Base-by-base conservation (phyloP, 108 stramenopile species). In the Bacterosira constricta region DNA sequence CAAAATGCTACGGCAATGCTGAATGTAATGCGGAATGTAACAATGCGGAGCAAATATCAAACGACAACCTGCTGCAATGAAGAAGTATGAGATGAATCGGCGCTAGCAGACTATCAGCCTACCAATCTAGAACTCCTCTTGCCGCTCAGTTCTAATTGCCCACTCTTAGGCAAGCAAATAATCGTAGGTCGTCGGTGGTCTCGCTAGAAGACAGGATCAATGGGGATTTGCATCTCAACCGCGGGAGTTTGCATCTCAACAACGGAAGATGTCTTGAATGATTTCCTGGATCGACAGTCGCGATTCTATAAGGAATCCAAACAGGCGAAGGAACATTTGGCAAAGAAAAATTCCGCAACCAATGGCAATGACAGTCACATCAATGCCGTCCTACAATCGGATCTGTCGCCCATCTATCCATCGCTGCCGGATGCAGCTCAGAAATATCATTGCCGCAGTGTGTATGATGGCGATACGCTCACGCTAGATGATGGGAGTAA, bases 381-480 rank as follows among this genome's bases (percentile, higher is more conserved):
- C 6, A 57, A n/a, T 52, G 41, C 55, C 6, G 56, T 78, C 37
- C 55, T 78, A 20, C 56, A 64, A 34, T 81, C 77, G 35, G 66
- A 66, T 1, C 53, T 66, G 23, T 66, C 77, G 66, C 77, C 87
- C 11, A 66, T 80, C 50, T 86, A 91, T 64, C 54, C 66, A 9
- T 61, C 65, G 3, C 51, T 92, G 4, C 91, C 91, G 30, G 41
- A 53, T 15, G 77, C 69, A 49, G 87, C 86, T 25, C 67, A 85
- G 55, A 78, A 81, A 76, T 60, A 58, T 66, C 56, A 60, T 12
- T 87, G 87, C 13, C 65, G 74, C 10, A 85, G 80, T 73, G 91
- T 92, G 9, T 92, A 92, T 50, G 91, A 92, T 59, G 91, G 91
- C 21, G 91, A 92, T 60, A 92, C 91, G 0, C 65, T 89, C 56